Conservation (phyloP, 805 yeast genomes). For the Candida ponderosae region DNA sequence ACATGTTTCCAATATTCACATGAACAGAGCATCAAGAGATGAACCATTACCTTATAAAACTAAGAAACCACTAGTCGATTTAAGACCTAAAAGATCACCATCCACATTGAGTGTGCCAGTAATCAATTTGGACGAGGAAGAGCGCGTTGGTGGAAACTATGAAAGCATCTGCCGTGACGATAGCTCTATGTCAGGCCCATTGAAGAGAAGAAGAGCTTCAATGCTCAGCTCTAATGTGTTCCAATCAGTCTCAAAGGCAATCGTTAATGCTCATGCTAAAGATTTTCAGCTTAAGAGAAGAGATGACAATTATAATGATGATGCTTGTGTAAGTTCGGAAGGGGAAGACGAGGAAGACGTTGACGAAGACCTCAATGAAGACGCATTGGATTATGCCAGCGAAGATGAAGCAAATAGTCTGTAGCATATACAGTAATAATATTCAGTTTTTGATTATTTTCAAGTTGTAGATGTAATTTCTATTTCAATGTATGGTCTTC, state of each 20-base stretch:
- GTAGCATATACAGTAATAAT: no score
- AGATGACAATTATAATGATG: conserved; percentile 10
- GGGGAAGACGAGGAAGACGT: no score
- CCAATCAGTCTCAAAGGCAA: conserved; percentile 39
- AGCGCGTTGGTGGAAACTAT: conserved; percentile 1
- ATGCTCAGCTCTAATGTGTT: conserved; percentile 23
- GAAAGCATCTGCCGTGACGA: conserved; percentile 2
- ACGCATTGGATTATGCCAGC: no score
- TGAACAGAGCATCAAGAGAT: conserved; percentile 84
- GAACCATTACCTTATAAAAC: conserved; percentile 74
- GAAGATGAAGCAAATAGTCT: no score
- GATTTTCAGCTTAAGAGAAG: conserved; percentile 54
- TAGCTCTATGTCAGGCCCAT: background rate
- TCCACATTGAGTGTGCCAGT: background rate
- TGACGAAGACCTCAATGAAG: no score
- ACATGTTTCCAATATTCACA: conserved; percentile 82
- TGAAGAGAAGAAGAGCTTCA: conserved; percentile 13
- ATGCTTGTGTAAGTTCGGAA: background rate
- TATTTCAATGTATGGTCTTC: no score
- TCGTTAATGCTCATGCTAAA: conserved; percentile 73
- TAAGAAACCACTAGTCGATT: conserved; percentile 17
- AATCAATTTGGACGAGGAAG: conserved; percentile 4
- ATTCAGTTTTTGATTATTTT: no score
- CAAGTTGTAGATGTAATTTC: no score
- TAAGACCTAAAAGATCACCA: conserved; percentile 17